Percentiles rank a stretch among this genome's conserved stretches.
Conservation (phyloP, 2,329 filamentous ascomycete genomes). For the Penicillium sp. region DNA sequence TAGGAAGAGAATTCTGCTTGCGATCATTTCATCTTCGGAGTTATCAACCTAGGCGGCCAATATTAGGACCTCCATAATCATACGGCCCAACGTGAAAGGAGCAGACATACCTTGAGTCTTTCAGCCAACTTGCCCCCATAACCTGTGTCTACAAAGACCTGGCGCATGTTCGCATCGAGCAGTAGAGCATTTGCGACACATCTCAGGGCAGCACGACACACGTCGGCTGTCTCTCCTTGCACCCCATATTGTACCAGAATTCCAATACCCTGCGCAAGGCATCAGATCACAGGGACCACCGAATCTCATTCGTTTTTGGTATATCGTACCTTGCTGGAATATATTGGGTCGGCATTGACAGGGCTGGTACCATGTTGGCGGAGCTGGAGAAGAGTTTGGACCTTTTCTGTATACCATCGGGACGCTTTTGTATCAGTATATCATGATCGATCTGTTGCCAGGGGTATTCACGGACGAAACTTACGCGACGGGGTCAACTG, state of each 20-base stretch:
- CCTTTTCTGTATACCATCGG: slow-evolving; percentile 29
- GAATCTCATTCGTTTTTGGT: not conserved
- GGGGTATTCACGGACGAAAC: slow-evolving; percentile 23
- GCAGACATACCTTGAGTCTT: slow-evolving; percentile 58
- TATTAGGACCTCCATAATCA: not conserved
- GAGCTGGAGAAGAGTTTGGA: slow-evolving; percentile 58
- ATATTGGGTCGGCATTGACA: slow-evolving; percentile 75
- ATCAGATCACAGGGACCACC: slow-evolving; percentile 6
- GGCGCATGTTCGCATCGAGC: slow-evolving; percentile 66
- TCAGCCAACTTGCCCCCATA: slow-evolving; percentile 68
- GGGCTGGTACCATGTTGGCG: slow-evolving; percentile 78
- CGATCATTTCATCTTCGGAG: slow-evolving; percentile 82
- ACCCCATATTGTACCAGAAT: slow-evolving; percentile 74
- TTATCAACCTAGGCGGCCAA: slow-evolving; percentile 57
- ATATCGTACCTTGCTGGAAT: slow-evolving; percentile 67
- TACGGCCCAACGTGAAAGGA: not conserved
- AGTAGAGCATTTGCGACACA: slow-evolving; percentile 85
- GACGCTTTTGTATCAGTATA: not conserved
- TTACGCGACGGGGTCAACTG: slow-evolving; percentile 62
- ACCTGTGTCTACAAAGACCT: slow-evolving; percentile 71
- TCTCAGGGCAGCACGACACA: slow-evolving; percentile 73
- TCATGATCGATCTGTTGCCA: not conserved
- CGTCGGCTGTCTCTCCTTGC: slow-evolving; percentile 60
- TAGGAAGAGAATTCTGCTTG: slow-evolving; percentile 76
- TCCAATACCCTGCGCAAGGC: slow-evolving; percentile 64